phyloP scores from a whole-genome alignment of 108 stramenopile species.

The Fragilariopsis cylindrus region DNA sequence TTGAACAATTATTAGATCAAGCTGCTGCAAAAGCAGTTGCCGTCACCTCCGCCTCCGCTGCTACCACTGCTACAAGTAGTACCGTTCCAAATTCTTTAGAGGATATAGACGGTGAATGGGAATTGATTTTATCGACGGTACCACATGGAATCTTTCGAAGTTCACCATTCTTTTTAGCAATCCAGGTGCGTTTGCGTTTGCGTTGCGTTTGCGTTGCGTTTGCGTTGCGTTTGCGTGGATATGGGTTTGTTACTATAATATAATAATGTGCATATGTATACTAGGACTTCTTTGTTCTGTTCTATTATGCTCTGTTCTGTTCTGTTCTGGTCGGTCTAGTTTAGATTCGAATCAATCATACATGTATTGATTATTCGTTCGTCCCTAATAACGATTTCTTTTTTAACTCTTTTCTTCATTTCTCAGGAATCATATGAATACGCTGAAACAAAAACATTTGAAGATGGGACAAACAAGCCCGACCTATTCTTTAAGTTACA shows the following conservation, averaged over 20 bases:
- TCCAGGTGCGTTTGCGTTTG: conserved; percentile 35
- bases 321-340: too few species aligned
- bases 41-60: neutral
- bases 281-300: too few species aligned
- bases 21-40: conserved; percentile 28
- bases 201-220: too few species aligned
- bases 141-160: conserved; percentile 86
- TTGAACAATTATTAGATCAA: conserved; percentile 57
- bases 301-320: too few species aligned
- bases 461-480: conserved; percentile 59
- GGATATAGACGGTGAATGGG: conserved; percentile 82
- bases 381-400: too few species aligned
- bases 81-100: conserved; percentile 44
- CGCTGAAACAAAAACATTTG: conserved; percentile 61
- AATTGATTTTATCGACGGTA: conserved; percentile 82
- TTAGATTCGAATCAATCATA: too few species aligned
- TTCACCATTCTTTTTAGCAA: conserved; percentile 85
- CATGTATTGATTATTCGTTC: too few species aligned
- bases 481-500: conserved; percentile 92
- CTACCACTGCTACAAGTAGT: neutral
- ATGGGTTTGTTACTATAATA: too few species aligned
- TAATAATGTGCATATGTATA: too few species aligned
- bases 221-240: too few species aligned
- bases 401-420: too few species aligned
- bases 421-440: conserved; percentile 70